Evolutionary conservation across 1,284 basidiomycete genomes (phyloP), one percentile per base, ranked within the genome.

Genomic region (Neonothopanus nambi): DNA sequence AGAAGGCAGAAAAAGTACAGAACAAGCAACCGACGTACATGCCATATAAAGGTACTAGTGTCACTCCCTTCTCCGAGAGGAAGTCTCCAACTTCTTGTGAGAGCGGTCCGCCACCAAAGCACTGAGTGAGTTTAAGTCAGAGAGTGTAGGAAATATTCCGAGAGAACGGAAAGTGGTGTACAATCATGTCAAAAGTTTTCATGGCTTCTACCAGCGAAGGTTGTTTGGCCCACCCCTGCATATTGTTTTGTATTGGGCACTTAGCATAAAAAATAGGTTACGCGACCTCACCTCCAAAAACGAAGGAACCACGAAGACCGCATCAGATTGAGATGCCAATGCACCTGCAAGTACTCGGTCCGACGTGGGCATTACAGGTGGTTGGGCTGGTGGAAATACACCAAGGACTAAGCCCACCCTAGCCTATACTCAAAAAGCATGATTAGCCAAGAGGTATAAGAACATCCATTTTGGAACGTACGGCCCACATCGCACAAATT

Each of bases 211-310:
- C 42, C 21, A 57, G 49, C 5, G 46, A 35, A 15, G 54, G 50
- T 28, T 61, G 48, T 15, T 52, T 54, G 12, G 61, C 44, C 62
- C 62, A 64, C n/a, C 35, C 48, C 62, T 63, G 35, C 20, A 18
- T n/a, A n/a, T n/a, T n/a, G 9, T 5, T 41, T 28, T 5, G 5
- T 11, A 28, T 28, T 28, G 5, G 11, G 26, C 5, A 5, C 9
- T 39, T 39, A 5, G 37, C 6, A 18, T 42, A 11, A 28, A 28
- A 5, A 5, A 28, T 28, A 28, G 26, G 11, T 11, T 28, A n/a
- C 26, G 11, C 5, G 26, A 28, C 5, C n/a, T 33, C 52, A 63
- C 61, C 55, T 63, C 62, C 12, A 63, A 26, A 37, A 61, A 55
- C 4, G 54, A 52, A 11, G 62, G 61, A 12, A 60, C 53, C 8